These are phyloP conservation scores for Nitzschia sp. DNA, from an alignment of 108 stramenopile genomes.

Conservation along the genomic window DNA sequence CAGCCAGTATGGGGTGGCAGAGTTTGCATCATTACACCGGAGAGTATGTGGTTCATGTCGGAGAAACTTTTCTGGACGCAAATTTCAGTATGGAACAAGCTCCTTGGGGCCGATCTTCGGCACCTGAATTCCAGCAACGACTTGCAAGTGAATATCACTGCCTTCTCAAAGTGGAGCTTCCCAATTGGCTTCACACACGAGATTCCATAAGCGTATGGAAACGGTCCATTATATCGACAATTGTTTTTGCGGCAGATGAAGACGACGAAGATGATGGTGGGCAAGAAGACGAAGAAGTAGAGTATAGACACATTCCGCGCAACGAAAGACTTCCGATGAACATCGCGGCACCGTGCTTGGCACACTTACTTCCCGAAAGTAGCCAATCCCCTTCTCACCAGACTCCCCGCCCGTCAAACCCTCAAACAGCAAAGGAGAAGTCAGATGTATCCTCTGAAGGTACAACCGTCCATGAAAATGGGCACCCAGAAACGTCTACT, in stretches of 20 bases:
- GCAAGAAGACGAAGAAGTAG: slow-evolving; percentile 56
- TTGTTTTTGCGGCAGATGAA: slow-evolving; percentile 73
- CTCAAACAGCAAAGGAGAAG: too few species aligned
- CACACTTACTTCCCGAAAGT: slow-evolving; percentile 23
- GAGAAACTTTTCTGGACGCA: slow-evolving; percentile 71
- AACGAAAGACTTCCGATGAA: slow-evolving; percentile 69
- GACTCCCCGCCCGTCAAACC: too few species aligned
- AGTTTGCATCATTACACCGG: slow-evolving; percentile 77
- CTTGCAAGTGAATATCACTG: slow-evolving; percentile 85
- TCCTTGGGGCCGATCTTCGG: slow-evolving; percentile 84
- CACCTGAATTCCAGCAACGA: slow-evolving; percentile 74
- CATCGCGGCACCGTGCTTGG: slow-evolving; percentile 40
- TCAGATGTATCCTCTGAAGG: too few species aligned
- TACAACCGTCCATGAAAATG: too few species aligned
- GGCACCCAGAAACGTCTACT: too few species aligned
- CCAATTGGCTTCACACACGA: slow-evolving; percentile 81
- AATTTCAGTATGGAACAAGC: slow-evolving; percentile 73
- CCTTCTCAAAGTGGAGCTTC: slow-evolving; percentile 61
- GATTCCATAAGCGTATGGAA: slow-evolving; percentile 88
- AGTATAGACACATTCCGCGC: slow-evolving; percentile 75
- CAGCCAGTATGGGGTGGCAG: slow-evolving; percentile 62
- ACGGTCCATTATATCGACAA: slow-evolving; percentile 65
- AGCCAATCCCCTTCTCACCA: too few species aligned
- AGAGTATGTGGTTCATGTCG: slow-evolving; percentile 82
- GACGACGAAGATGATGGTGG: slow-evolving; percentile 61